Evolutionary conservation across 345 rosid genomes (phyloP), one percentile per base, ranked within the genome.

Genomic region (Arabidopsis suecica): DNA sequence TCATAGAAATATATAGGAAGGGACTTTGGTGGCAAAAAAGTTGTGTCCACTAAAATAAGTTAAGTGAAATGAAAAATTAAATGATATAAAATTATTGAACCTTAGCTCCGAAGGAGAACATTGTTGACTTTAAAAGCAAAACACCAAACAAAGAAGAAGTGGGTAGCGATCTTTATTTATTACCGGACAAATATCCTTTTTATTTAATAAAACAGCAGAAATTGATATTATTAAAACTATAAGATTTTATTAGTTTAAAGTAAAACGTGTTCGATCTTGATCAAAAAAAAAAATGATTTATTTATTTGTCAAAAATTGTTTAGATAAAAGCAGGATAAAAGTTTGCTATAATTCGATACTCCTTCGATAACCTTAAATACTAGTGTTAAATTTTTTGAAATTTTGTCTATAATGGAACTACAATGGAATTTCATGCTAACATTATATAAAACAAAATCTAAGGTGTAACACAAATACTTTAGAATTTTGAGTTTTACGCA

Each of bases 41-140:
- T 42, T 44, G 25, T 69, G 44, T 22, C 50, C 16, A 62, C 0
- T 37, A 23, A 25, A 61, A 23, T 51, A 34, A 68, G 49, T 42
- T 30, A 12, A 7, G 32, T 68, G 64, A 53, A 68, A 49, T 33
- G 42, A 0, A 20, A 66, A 37, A 57, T 11, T 48, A 74, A 67
- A 68, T 33, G 11, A 13, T 68, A 20, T 41, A 51, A 68, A 64
- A 47, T 69, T 18, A 64, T 47, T 71, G 67, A 77, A 49, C 61
- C 80, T 77, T 71, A 71, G 80, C 41, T 55, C 61, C n/a, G 66
- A 77, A 77, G 80, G 67, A 56, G 80, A 30, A 65, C 55, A 77
- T 71, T 65, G 61, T 77, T 71, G 76, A 64, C 80, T 38, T 71
- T 65, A 36, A 64, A 64, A 71, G 68, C 80, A 64, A 77, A 47